A percentile compares a stretch with the other conserved stretches of the same genome.
Conservation (phyloP, 768 basidiomycete genomes). For the Pisolithus albus region DNA sequence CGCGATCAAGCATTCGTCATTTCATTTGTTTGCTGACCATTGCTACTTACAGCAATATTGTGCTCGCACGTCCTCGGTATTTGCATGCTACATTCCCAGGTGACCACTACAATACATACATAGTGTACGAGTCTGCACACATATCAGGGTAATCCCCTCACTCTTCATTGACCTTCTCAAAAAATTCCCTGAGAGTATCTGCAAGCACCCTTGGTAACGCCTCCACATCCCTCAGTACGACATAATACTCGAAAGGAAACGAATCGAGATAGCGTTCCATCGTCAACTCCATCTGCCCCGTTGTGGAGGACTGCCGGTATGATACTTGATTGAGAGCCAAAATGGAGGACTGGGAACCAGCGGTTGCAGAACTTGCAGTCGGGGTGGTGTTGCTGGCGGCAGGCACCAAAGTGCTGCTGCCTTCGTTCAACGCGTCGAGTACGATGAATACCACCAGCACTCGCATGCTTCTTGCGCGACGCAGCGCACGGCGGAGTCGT, state of each 20-base stretch:
- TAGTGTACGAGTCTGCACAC: neutral
- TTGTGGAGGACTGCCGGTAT: constrained; percentile 47
- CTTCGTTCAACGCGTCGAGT: constrained; percentile 76
- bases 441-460: constrained; percentile 97
- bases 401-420: constrained; percentile 8
- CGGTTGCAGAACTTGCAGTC: constrained; percentile 8
- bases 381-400: neutral
- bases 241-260: constrained; percentile 97
- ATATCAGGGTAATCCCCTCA: neutral
- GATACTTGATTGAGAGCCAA: constrained; percentile 89
- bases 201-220: constrained; percentile 86
- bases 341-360: constrained; percentile 61
- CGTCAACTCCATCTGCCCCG: constrained; percentile 77
- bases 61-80: too few species aligned
- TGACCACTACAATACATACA: too few species aligned
- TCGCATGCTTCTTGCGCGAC: constrained; percentile 81
- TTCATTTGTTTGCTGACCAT: too few species aligned
- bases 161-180: constrained; percentile 68
- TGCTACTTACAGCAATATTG: too few species aligned
- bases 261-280: constrained; percentile 88
- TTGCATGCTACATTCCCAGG: too few species aligned
- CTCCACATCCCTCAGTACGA: constrained; percentile 87
- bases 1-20: too few species aligned
- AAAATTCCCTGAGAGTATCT: constrained; percentile 87
- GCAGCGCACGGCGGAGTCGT: constrained; percentile 65